Base-by-base conservation (phyloP, 345 rosid genomes). In the Hevea brasiliensis region DNA sequence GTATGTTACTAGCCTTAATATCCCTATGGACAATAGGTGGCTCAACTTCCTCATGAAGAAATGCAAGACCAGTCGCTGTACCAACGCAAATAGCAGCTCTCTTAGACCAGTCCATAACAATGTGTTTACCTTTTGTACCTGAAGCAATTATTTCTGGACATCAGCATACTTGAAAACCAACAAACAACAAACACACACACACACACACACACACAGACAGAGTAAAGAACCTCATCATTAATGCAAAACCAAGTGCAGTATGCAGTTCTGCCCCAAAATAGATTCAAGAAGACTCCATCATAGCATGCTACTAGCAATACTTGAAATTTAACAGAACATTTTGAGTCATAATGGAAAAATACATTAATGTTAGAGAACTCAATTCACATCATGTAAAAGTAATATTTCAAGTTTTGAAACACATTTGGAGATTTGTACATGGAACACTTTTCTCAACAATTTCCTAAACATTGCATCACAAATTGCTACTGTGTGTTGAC, bases 1-100 rank as follows among this genome's bases (percentile, higher is more conserved):
- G 92, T 75, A 90, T 68, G 73, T 90, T 90, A 79, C 96, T 88
- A 70, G 96, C 96, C 75, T 90, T 90, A 45, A 90, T 90, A 77
- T 90, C 96, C 73, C 96, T 81, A 78, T 90, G 96, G 72, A 90
- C 96, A 11, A 90, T 86, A 32, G 68, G 79, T 0, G 92, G 96
- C 50, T 82, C 82, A 24, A 84, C 85, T 74, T 84, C 96, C 26
- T 90, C 86, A 24, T 90, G 92, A 70, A 90, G 96, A 79, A 85
- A 88, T 67, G 87, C 81, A 69, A 90, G 89, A 61, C 91, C 92
- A 53, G 79, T 70, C 26, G 96, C 96, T 44, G 87, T 87, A 54
- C 90, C 96, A 64, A 77, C 69, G 74, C 96, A 87, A 68, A 90
- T 88, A 24, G 79, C 80, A 76, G 75, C 87, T 81, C 96, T 84